Evolutionary conservation across 208 protist species (phyloP).

Genomic region (Trypanosoma cruzi): DNA sequence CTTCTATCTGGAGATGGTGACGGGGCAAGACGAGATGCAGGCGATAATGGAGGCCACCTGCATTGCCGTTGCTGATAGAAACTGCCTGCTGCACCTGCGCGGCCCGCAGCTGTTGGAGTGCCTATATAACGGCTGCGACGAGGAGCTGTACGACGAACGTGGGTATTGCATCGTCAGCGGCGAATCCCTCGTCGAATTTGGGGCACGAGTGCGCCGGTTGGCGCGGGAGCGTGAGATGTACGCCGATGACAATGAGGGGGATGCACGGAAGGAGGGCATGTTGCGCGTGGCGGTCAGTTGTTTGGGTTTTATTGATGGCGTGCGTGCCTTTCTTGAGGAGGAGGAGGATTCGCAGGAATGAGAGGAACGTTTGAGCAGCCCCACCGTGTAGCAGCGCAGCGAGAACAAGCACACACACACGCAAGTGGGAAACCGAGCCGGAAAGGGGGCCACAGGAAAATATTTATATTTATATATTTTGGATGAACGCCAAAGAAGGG

Average conservation of each 20-base stretch:
- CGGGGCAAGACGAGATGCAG: constrained; percentile 64
- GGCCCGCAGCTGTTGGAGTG: constrained; percentile 61
- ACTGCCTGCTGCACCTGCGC: constrained; percentile 50
- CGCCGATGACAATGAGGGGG: constrained; percentile 25
- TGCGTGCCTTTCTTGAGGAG: constrained; percentile 59
- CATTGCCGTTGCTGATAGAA: constrained; percentile 42
- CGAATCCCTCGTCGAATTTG: constrained; percentile 70
- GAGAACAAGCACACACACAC: too few relatives aligned
- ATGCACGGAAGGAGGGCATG: constrained; percentile 43
- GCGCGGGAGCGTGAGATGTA: constrained; percentile 33
- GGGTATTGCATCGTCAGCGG: constrained; percentile 85
- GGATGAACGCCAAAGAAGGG: too few relatives aligned
- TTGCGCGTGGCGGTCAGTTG: constrained; percentile 59
- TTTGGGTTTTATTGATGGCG: constrained; percentile 59
- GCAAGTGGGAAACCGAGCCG: neutral
- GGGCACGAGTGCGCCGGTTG: constrained; percentile 35
- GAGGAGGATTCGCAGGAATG: constrained; percentile 1
- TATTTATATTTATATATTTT: too few relatives aligned
- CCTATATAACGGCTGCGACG: constrained; percentile 75
- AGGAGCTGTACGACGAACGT: constrained; percentile 66
- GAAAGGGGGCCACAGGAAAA: too few relatives aligned
- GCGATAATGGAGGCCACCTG: constrained; percentile 67
- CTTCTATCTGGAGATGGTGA: constrained; percentile 64
- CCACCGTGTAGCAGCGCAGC: too few relatives aligned
- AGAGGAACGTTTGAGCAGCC: too few relatives aligned